Base-by-base conservation (phyloP, 495 filamentous ascomycete species). In the Corynascus novoguineensis region DNA sequence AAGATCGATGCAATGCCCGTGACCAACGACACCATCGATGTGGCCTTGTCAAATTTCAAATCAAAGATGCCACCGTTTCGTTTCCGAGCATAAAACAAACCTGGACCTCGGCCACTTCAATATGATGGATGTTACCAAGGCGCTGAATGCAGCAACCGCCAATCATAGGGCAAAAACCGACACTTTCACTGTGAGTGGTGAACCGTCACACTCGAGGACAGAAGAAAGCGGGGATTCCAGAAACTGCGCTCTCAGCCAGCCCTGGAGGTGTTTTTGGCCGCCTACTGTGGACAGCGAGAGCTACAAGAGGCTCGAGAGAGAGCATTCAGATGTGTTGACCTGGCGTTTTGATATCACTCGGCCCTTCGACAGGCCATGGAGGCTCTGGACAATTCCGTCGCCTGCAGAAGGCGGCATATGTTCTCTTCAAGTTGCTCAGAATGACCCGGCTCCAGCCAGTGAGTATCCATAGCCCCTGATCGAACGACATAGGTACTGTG, bases 261-360 rank as follows among this genome's bases (percentile, higher is more conserved):
- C 57, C 12, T 60, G 57, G 50, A 47, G 35, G 21, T 12, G 29
- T 3, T 54, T 54, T n/a, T 60, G 57, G 57, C 57, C 57, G 22
- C 57, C 57, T 7, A 19, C 27, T 10, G 1, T 25, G 5, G 57
- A 44, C 4, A 60, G 57, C 37, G 50, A 41, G 5, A 24, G 28
- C 4, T 50, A 50, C 45, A 25, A 34, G 15, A 38, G 28, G 24
- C 25, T 60, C 7, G 21, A 48, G 17, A 15, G 15, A 2, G 40
- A 50, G 24, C 27, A 42, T 35, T 51, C 57, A n/a, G 57, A 60
- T n/a, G 35, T 60, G 2, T 12, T 60, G 22, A 48, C 45, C 6
- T 60, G 57, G 44, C 32, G 45, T 27, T 60, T 60, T 29, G 51
- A 53, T 27, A 29, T 49, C 15, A 44, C 25, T 2, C 41, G 44